Evolutionary conservation across 2,329 filamentous ascomycete genomes (phyloP).

Genomic region (Alternaria solani): DNA sequence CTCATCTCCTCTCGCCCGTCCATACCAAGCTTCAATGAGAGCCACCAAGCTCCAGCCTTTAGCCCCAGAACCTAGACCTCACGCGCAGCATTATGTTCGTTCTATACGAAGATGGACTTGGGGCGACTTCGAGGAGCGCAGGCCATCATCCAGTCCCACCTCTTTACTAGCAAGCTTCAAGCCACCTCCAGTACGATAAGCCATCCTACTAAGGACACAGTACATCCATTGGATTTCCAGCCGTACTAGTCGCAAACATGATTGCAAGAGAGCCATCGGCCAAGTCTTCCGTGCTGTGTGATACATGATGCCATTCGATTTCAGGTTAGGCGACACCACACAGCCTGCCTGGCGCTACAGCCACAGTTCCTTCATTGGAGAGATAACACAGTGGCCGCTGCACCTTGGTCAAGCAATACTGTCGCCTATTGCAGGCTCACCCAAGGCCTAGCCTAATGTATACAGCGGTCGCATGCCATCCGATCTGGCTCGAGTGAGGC

Average conservation of each 20-base stretch:
- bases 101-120: neutral
- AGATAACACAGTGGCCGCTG: conserved; percentile 16
- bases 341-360: conserved; percentile 29
- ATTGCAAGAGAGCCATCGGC: conserved; percentile 19
- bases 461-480: conserved; percentile 10
- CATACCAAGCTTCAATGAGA: neutral
- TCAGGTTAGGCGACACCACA: conserved; percentile 18
- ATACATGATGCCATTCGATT: conserved; percentile 14
- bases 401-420: conserved; percentile 28
- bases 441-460: conserved; percentile 23
- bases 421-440: conserved; percentile 17
- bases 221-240: conserved; percentile 19
- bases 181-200: neutral
- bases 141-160: neutral
- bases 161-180: neutral
- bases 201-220: conserved; percentile 12
- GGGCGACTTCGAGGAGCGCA: neutral
- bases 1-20: neutral
- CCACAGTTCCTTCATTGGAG: conserved; percentile 33
- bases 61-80: neutral
- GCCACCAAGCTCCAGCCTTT: neutral
- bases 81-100: neutral
- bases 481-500: conserved; percentile 22
- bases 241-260: conserved; percentile 20
- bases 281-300: conserved; percentile 23